Evolutionary conservation across 2,329 filamentous ascomycete genomes (phyloP), one percentile per base, ranked within the genome.

Genomic region (Fusarium sp.): DNA sequence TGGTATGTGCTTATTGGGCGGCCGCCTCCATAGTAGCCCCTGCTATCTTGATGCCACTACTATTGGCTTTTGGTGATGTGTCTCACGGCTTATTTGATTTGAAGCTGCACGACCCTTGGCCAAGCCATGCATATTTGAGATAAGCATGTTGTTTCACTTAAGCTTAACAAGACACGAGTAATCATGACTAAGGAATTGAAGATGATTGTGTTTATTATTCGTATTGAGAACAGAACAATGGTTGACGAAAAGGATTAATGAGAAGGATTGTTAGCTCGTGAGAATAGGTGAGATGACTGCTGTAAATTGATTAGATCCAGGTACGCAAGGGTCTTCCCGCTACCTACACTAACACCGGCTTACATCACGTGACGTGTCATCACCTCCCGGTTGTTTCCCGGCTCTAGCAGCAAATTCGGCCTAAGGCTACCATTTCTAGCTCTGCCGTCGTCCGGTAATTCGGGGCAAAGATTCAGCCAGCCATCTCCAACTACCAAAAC

Each of bases 391-490:
- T 27, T 70, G 63, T 71, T 70, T 56, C 42, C 67, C 68, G 63
- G 63, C 42, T 59, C 41, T 14, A 45, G 14, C 32, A 45, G 16
- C n/a, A 27, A 4, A 11, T 69, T n/a, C 14, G 76, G 77, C 78
- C 78, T 80, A 59, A 80, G 78, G 78, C 74, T 28, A 40, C 55
- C 18, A 64, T 46, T 54, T 58, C 57, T 69, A 74, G 67, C 72
- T 72, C 61, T 64, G 68, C 72, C 64, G 68, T 69, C 56, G 68
- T 63, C 69, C 69, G 68, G 72, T 76, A 75, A 75, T 76, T 78
- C 75, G 75, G 77, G 73, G 72, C 77, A 73, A 78, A 77, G 76
- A 78, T 76, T 80, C 76, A 78, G 76, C 72, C 75, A 76, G 76
- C 72, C 75, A 76, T 73, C 74, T 78, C 75, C 77, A 75, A 71